Evolutionary conservation across 129 eudicot genomes (phyloP), one percentile per base, ranked within the genome.

Genomic region (Flaveria trinervia): DNA sequence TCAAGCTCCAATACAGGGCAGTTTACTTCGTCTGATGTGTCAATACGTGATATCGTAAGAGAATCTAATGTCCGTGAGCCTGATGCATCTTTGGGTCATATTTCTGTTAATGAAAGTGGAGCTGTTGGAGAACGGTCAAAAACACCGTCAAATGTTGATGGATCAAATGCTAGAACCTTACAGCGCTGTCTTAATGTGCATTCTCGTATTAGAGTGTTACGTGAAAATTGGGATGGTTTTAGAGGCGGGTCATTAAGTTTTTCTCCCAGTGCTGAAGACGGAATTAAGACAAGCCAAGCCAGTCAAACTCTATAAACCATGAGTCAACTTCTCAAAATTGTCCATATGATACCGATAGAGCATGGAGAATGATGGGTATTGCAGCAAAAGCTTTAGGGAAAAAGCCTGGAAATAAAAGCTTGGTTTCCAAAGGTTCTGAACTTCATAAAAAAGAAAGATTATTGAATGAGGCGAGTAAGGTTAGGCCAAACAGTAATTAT

Each of bases 281-380:
- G 69, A 20, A 7, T 15, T 64, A 30, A 30, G 16, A 30, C 69
- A 64, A 33, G 69, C 16, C 46, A 64, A 64, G 43, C 33, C 46
- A 64, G 69, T 64, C 46, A 62, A 30, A 5, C 7, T 82, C 89
- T 59, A 55, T 72, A 39, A 74, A 61, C 16, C 22, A 80, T 67
- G 72, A 66, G 71, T 50, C 68, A 51, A 11, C 75, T 25, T 77
- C 71, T 30, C 62, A 44, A 45, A 75, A 73, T 30, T 44, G 77
- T 50, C 36, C 70, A 3, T 68, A 65, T 39, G 82, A 88, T 78
- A 82, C 82, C 55, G 79, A 84, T 44, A 93, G 78, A 84, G 98
- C 98, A 33, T 93, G 98, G 98, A 90, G 84, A 73, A 84, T 88
- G 91, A 68, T 93, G 92, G 80, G 84, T 84, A 74, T 80, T 48